Conservation (phyloP, 768 basidiomycete species). For the Calocybe cyanea region DNA sequence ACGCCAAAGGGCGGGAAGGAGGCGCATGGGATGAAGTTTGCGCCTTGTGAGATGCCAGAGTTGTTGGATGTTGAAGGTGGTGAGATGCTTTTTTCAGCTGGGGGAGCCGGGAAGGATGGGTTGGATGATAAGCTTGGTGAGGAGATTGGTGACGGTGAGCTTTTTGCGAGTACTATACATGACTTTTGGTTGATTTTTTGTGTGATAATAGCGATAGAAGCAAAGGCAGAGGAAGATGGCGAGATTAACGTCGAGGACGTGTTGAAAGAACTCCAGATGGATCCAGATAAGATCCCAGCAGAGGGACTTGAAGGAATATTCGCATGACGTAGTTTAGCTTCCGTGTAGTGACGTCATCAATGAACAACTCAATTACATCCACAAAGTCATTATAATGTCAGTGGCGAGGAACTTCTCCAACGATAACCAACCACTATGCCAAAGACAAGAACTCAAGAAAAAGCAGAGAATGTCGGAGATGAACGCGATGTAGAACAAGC, state of each 20-base stretch:
- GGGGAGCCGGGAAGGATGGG: constrained; percentile 43
- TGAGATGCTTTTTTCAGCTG: constrained; percentile 52
- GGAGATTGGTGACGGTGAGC: constrained; percentile 47
- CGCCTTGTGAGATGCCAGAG: constrained; percentile 45
- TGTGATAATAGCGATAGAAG: constrained; percentile 30
- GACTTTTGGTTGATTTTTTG: no score
- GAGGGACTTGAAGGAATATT: constrained; percentile 52
- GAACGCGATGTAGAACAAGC: no score
- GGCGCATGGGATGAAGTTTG: constrained; percentile 46
- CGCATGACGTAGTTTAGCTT: constrained; percentile 30
- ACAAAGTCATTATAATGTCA: no score
- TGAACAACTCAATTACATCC: no score
- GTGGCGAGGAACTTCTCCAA: no score
- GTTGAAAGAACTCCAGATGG: constrained; percentile 42
- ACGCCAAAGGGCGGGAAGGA: constrained; percentile 21
- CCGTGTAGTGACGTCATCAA: no score
- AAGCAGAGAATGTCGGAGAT: no score
- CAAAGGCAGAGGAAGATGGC: constrained; percentile 35
- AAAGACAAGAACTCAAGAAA: no score
- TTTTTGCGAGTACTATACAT: not conserved
- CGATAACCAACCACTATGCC: no score
- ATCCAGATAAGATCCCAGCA: constrained; percentile 35
- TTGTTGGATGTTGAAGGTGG: constrained; percentile 53
- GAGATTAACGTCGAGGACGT: constrained; percentile 35
- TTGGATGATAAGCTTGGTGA: constrained; percentile 48